These are phyloP conservation scores for Triticum timopheevii DNA, from an alignment of 176 grass and related monocot species.

Conservation along the genomic window DNA sequence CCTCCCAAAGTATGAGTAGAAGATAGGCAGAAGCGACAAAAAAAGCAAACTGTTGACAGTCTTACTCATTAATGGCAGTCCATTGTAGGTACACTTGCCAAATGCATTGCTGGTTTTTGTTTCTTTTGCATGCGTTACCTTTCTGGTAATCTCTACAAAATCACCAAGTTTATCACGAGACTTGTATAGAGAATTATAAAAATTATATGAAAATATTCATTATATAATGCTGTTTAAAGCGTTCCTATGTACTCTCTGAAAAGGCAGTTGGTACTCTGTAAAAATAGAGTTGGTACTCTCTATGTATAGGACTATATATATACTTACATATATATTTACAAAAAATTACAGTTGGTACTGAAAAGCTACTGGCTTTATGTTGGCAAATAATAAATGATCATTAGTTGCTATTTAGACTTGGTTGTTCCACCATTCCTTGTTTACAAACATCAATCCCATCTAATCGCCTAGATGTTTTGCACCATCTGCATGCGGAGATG, in stretches of 20 bases:
- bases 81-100: background rate
- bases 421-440: background rate
- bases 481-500: too few relatives aligned
- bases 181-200: background rate
- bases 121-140: background rate
- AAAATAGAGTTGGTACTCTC: background rate
- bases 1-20: constrained; percentile 1
- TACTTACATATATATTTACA: too few relatives aligned
- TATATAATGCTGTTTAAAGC: background rate
- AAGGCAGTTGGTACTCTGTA: background rate
- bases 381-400: background rate
- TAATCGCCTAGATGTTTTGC: background rate
- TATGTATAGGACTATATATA: too few relatives aligned
- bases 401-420: background rate
- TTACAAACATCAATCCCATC: background rate
- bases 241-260: background rate
- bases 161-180: background rate
- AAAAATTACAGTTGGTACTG: too few relatives aligned
- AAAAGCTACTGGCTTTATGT: background rate
- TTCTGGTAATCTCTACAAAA: background rate
- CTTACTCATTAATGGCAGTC: constrained; percentile 29
- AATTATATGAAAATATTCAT: background rate
- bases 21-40: constrained; percentile 25
- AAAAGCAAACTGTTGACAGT: background rate
- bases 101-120: background rate